phyloP scores from a whole-genome alignment of 768 basidiomycete genomes.

The Tulasnella sp. region DNA sequence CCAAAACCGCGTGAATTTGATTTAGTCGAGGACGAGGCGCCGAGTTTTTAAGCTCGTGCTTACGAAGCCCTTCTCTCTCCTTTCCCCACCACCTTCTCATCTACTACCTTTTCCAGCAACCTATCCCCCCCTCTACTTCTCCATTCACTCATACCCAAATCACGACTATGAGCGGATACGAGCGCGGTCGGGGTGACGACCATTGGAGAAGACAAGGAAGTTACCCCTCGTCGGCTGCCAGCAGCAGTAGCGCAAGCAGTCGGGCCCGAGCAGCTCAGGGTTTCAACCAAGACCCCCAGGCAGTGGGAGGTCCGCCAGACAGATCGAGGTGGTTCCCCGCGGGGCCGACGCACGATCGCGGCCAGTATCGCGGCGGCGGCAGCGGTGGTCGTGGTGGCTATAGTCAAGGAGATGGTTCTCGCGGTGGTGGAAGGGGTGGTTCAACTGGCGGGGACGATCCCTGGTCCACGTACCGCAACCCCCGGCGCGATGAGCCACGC shows the following conservation, averaged over 20 bases:
- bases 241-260: constrained; percentile 2
- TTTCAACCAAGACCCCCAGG: background rate
- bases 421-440: background rate
- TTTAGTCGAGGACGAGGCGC: background rate
- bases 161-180: constrained; percentile 9
- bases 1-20: background rate
- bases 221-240: background rate
- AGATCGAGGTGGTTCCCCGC: background rate
- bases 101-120: background rate
- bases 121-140: background rate
- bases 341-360: background rate
- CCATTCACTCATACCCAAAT: background rate
- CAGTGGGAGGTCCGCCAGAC: background rate
- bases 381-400: constrained; percentile 4
- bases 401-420: background rate
- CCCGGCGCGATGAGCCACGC: background rate
- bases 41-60: background rate
- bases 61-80: background rate
- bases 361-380: background rate
- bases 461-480: background rate
- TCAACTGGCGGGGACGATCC: background rate
- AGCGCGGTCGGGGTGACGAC: constrained; percentile 10
- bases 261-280: background rate
- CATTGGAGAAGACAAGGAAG: constrained; percentile 11
- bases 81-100: background rate